phyloP scores from a whole-genome alignment of 805 yeast species.

The Candida broadrunensis region DNA sequence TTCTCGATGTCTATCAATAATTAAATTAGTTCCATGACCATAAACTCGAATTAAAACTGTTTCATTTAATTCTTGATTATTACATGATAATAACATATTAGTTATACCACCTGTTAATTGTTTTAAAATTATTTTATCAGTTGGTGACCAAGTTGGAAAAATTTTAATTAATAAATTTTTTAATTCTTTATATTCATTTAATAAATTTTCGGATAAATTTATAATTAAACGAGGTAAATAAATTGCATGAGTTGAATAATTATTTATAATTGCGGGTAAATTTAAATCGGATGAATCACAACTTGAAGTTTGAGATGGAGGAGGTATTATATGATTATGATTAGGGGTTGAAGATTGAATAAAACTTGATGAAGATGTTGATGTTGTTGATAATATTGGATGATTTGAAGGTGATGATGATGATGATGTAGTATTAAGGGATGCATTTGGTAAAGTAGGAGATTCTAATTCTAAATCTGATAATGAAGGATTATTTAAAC shows the following conservation, averaged over 20 bases:
- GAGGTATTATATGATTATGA: not conserved
- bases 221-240: conserved; percentile 46
- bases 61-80: conserved; percentile 26
- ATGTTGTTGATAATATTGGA: not conserved
- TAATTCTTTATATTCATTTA: conserved; percentile 35
- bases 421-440: not conserved
- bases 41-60: conserved; percentile 63
- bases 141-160: conserved; percentile 39
- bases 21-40: conserved; percentile 69
- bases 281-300: conserved; percentile 4
- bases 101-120: conserved; percentile 64
- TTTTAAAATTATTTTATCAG: conserved; percentile 29
- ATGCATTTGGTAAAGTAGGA: not conserved
- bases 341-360: not conserved
- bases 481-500: conserved; percentile 34
- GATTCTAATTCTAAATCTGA: conserved; percentile 30
- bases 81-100: conserved; percentile 54
- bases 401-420: not conserved
- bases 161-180: conserved; percentile 37
- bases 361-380: not conserved
- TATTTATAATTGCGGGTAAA: conserved; percentile 8
- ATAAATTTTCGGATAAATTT: conserved; percentile 32
- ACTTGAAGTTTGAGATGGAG: not conserved
- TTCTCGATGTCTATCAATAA: conserved; percentile 73
- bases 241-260: conserved; percentile 45